Conservation (phyloP, 352 stramenopile species). For the Pythium sp. region DNA sequence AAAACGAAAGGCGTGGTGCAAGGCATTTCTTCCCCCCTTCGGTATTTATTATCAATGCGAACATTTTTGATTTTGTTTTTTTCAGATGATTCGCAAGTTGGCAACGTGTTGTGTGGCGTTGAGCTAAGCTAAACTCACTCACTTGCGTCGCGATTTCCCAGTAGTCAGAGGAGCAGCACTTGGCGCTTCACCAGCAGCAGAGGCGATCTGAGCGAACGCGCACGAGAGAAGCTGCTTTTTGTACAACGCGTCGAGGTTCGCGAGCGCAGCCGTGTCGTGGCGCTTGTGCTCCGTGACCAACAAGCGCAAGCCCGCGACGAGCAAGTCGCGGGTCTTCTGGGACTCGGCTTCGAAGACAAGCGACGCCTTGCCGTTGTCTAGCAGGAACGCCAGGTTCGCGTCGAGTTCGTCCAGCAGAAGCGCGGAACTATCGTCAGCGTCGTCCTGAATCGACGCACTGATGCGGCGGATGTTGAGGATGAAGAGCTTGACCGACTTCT, state of each 20-base stretch:
- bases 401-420: constrained; percentile 21
- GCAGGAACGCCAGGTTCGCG: constrained; percentile 34
- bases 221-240: constrained; percentile 14
- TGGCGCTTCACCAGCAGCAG: neutral
- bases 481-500: constrained; percentile 52
- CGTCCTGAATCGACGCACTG: constrained; percentile 21
- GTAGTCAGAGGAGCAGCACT: neutral
- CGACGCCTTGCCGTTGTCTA: constrained; percentile 59
- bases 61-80: neutral
- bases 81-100: neutral
- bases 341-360: constrained; percentile 66
- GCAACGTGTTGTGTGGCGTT: neutral
- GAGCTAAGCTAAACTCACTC: neutral
- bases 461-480: constrained; percentile 59
- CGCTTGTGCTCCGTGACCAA: constrained; percentile 60
- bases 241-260: constrained; percentile 22
- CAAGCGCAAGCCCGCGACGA: constrained; percentile 61
- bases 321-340: constrained; percentile 61
- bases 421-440: neutral
- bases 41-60: constrained; percentile 14
- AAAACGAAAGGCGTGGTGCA: neutral
- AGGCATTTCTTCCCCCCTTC: neutral
- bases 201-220: constrained; percentile 2
- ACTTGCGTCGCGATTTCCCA: constrained; percentile 7
- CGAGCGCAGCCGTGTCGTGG: constrained; percentile 34